phyloP scores from a whole-genome alignment of 2,329 filamentous ascomycete species.

The Rhinocladiella mackenziei region DNA sequence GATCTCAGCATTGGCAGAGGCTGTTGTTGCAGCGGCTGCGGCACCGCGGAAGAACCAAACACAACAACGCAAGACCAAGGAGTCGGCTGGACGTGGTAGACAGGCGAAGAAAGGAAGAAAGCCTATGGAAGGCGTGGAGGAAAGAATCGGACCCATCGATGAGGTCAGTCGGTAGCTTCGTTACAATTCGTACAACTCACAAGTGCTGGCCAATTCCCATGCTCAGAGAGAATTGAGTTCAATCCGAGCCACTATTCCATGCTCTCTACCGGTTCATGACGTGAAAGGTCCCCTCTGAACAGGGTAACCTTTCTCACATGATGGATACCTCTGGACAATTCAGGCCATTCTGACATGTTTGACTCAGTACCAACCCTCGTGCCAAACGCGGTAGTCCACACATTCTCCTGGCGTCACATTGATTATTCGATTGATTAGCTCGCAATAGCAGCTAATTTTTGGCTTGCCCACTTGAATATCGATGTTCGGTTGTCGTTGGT shows the following conservation, averaged over 20 bases:
- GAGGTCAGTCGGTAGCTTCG: conserved; percentile 15
- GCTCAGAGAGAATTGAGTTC: too few species aligned
- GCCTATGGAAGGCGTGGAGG: conserved; percentile 24
- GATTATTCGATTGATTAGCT: conserved; percentile 3
- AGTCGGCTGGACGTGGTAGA: conserved; percentile 14
- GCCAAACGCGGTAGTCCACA: conserved; percentile 11
- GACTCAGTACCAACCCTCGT: conserved; percentile 12
- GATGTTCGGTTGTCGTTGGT: conserved; percentile 1
- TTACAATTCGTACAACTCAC: not conserved
- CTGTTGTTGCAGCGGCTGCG: conserved; percentile 9
- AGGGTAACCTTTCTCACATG: not conserved
- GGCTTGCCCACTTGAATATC: conserved; percentile 1
- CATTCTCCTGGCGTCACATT: conserved; percentile 8
- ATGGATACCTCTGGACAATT: not conserved
- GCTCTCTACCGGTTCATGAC: too few species aligned
- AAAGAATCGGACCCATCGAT: conserved; percentile 24
- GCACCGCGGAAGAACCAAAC: conserved; percentile 13
- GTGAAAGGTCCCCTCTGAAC: too few species aligned
- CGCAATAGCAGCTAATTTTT: conserved; percentile 4
- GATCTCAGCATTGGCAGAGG: conserved; percentile 14
- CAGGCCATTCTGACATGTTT: too few species aligned
- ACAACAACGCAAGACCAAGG: conserved; percentile 14
- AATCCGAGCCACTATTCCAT: too few species aligned
- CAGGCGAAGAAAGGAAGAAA: conserved; percentile 18
- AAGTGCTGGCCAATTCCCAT: not conserved